phyloP scores from a whole-genome alignment of 2,329 filamentous ascomycete genomes.

The Falciphora oryzae region DNA sequence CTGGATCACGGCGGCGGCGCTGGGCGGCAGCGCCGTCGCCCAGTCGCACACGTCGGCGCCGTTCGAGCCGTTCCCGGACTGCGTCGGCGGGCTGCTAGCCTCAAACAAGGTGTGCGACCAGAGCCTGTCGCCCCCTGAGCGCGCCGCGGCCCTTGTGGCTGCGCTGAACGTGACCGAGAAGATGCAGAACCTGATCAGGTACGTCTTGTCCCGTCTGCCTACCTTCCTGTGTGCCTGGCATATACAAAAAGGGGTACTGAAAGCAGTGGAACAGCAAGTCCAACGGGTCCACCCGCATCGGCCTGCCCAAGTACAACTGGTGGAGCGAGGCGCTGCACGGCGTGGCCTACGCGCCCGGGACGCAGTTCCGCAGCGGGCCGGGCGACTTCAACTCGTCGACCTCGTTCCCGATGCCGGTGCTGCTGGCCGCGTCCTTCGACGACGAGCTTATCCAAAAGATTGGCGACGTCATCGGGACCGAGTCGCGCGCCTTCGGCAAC shows the following conservation, averaged over 20 bases:
- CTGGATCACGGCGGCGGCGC: background rate
- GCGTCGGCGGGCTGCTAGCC: slow-evolving; percentile 25
- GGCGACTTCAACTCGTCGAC: slow-evolving; percentile 24
- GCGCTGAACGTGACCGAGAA: slow-evolving; percentile 29
- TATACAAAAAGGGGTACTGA: slow-evolving; percentile 48
- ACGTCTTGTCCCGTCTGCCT: slow-evolving; percentile 20
- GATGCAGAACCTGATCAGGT: slow-evolving; percentile 27
- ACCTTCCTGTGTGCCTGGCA: slow-evolving; percentile 40
- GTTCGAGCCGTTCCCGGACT: slow-evolving; percentile 24
- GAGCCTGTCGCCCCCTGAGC: slow-evolving; percentile 21
- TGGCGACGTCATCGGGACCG: slow-evolving; percentile 20
- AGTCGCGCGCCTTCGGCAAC: slow-evolving; percentile 28
- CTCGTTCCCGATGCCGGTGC: slow-evolving; percentile 26
- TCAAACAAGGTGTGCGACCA: slow-evolving; percentile 28
- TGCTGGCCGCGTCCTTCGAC: slow-evolving; percentile 27
- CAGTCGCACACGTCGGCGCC: background rate
- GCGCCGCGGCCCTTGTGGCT: slow-evolving; percentile 25
- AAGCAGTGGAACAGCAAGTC: slow-evolving; percentile 16
- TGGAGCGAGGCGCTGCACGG: slow-evolving; percentile 19
- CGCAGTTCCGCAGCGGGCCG: slow-evolving; percentile 16
- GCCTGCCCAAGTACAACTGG: slow-evolving; percentile 13
- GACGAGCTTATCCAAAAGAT: slow-evolving; percentile 24
- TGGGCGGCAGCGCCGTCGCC: too few relatives aligned
- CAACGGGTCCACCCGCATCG: slow-evolving; percentile 9
- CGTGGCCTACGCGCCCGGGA: slow-evolving; percentile 15